These are phyloP conservation scores for Suillus tomentosus DNA, from an alignment of 768 basidiomycete genomes.

Conservation along the genomic window DNA sequence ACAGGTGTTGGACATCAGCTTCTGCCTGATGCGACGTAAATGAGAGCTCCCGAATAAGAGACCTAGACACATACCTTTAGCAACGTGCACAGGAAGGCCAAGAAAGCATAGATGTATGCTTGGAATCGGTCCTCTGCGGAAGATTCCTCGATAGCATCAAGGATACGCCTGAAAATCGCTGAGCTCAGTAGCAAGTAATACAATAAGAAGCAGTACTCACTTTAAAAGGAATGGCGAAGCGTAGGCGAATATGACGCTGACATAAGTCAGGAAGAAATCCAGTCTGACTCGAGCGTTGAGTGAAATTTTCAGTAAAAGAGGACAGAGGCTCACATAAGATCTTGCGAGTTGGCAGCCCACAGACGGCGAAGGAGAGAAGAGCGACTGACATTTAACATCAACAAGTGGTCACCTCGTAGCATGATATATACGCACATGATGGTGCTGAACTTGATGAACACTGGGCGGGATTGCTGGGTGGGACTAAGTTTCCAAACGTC, in stretches of 20 bases:
- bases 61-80: conserved; percentile 22
- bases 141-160: conserved; percentile 55
- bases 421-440: conserved; percentile 22
- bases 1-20: conserved; percentile 74
- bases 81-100: conserved; percentile 64
- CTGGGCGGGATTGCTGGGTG: conserved; percentile 62
- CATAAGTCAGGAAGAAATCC: conserved; percentile 67
- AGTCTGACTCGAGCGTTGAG: conserved; percentile 37
- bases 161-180: conserved; percentile 47
- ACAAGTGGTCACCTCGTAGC: background rate
- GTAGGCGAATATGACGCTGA: conserved; percentile 78
- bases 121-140: conserved; percentile 51
- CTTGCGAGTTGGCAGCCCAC: conserved; percentile 47
- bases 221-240: conserved; percentile 85
- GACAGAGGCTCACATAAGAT: conserved; percentile 37
- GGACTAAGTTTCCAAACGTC: conserved; percentile 77
- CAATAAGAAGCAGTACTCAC: conserved; percentile 33
- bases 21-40: conserved; percentile 43
- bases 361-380: conserved; percentile 43
- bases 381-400: conserved; percentile 18
- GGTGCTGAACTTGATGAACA: conserved; percentile 52
- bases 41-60: background rate
- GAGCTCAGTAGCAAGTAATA: background rate
- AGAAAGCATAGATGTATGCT: conserved; percentile 79
- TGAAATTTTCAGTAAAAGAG: background rate